A percentile compares a stretch with the other conserved stretches of the same genome.
These are phyloP conservation scores for Vicia sativa DNA, from an alignment of 306 rosid genomes.

Conservation along the genomic window DNA sequence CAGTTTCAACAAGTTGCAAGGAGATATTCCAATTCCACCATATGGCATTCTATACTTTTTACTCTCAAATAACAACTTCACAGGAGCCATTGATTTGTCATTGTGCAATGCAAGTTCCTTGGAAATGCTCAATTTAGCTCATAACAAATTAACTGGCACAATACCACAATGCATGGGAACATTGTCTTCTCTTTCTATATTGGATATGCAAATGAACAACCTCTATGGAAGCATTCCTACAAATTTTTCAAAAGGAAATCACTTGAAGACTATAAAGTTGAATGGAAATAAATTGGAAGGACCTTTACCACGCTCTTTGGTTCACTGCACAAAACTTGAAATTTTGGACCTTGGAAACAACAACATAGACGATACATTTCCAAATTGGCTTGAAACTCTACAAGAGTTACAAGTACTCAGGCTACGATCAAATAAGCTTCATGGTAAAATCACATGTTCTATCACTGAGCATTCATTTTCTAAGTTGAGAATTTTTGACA, in stretches of 20 bases:
- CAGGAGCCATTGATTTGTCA: too few species aligned
- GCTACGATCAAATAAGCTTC: conserved; percentile 44
- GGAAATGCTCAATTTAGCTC: conserved; percentile 1
- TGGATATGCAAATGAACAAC: conserved; percentile 45
- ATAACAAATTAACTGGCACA: conserved; percentile 18
- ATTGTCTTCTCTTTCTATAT: neutral
- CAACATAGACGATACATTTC: conserved; percentile 37
- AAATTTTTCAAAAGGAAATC: neutral
- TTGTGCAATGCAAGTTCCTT: too few species aligned
- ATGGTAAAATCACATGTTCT: conserved; percentile 38
- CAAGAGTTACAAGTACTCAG: conserved; percentile 38
- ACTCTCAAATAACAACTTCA: too few species aligned
- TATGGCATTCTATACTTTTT: neutral
- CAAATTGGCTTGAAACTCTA: conserved; percentile 42
- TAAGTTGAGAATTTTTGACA: conserved; percentile 40
- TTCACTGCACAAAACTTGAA: neutral
- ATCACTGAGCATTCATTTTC: conserved; percentile 20
- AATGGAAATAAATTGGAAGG: conserved; percentile 46
- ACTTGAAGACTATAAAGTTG: conserved; percentile 28
- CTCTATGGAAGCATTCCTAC: conserved; percentile 37
- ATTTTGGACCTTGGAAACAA: conserved; percentile 50
- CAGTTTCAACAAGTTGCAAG: conserved; percentile 41
- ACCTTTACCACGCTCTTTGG: conserved; percentile 35
- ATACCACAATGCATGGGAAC: conserved; percentile 39
- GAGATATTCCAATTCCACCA: conserved; percentile 32